Conservation (phyloP, 345 rosid species). For the Eucalyptus albens region DNA sequence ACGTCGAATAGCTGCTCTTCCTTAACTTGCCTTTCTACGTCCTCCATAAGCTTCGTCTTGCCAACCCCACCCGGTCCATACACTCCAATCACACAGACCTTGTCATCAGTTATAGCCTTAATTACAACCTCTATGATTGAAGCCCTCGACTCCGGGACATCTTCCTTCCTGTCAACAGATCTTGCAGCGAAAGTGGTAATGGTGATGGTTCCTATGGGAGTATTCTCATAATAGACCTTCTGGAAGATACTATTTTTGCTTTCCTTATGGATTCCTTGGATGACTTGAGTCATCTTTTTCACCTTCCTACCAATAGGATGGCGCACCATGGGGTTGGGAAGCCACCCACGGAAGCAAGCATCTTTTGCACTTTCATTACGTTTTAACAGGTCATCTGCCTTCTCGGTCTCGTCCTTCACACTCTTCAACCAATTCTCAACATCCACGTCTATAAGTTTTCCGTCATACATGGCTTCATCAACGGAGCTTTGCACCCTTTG, state of each 20-base stretch:
- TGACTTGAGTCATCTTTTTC: neutral
- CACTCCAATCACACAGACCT: neutral
- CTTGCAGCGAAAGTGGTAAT: too few species aligned
- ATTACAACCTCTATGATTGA: too few species aligned
- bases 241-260: too few species aligned
- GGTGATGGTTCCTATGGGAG: too few species aligned
- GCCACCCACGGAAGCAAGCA: neutral
- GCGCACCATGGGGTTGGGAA: neutral
- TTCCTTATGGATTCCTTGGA: neutral
- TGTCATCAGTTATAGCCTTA: neutral
- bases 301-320: neutral
- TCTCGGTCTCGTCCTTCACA: accelerated
- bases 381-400: neutral
- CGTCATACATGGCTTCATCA: neutral
- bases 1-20: accelerated
- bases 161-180: too few species aligned
- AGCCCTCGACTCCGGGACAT: too few species aligned
- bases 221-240: too few species aligned
- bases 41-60: neutral
- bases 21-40: neutral
- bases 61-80: neutral
- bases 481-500: neutral
- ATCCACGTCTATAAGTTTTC: neutral
- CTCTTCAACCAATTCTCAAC: neutral
- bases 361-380: neutral